Conservation (phyloP, 352 stramenopile genomes). For the Globisporangium nunn region DNA sequence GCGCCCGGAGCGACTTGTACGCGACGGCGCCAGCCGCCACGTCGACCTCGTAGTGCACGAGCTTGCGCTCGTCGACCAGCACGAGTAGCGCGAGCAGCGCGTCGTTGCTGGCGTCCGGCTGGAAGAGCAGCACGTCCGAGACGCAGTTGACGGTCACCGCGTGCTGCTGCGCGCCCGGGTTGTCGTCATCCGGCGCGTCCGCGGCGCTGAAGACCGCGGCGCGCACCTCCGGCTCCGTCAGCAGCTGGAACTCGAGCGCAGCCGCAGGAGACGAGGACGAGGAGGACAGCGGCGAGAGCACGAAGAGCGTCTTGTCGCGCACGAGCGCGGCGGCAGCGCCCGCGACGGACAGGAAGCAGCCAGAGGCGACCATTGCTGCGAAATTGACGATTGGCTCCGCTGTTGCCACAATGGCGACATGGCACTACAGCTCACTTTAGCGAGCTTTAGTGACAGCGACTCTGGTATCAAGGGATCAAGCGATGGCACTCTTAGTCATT, state of each 20-base stretch:
- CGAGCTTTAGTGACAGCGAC: too few relatives aligned
- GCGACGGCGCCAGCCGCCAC: slow-evolving; percentile 26
- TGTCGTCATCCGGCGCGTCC: slow-evolving; percentile 21
- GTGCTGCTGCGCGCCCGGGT: slow-evolving; percentile 18
- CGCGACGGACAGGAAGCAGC: slow-evolving; percentile 39
- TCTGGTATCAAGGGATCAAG: too few relatives aligned
- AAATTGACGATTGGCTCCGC: too few relatives aligned
- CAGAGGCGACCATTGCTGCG: slow-evolving; percentile 31
- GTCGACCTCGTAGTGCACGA: slow-evolving; percentile 72
- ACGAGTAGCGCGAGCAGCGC: slow-evolving; percentile 34
- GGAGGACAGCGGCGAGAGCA: slow-evolving; percentile 17
- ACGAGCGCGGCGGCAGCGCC: slow-evolving; percentile 36
- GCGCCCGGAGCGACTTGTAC: slow-evolving; percentile 29
- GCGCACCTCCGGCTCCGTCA: slow-evolving; percentile 13
- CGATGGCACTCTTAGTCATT: too few relatives aligned
- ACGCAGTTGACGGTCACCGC: slow-evolving; percentile 30
- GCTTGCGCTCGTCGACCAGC: slow-evolving; percentile 59
- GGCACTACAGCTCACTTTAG: too few relatives aligned
- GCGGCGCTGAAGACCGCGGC: slow-evolving; percentile 12
- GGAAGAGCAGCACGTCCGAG: slow-evolving; percentile 33
- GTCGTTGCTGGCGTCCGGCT: slow-evolving; percentile 6
- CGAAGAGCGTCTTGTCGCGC: slow-evolving; percentile 53
- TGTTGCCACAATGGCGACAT: too few relatives aligned
- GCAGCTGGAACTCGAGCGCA: slow-evolving; percentile 37
- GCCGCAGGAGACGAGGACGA: background rate